A percentile compares a stretch with the other conserved stretches of the same genome.
Conservation (phyloP, 2,329 filamentous ascomycete species). For the Botrytis aclada region DNA sequence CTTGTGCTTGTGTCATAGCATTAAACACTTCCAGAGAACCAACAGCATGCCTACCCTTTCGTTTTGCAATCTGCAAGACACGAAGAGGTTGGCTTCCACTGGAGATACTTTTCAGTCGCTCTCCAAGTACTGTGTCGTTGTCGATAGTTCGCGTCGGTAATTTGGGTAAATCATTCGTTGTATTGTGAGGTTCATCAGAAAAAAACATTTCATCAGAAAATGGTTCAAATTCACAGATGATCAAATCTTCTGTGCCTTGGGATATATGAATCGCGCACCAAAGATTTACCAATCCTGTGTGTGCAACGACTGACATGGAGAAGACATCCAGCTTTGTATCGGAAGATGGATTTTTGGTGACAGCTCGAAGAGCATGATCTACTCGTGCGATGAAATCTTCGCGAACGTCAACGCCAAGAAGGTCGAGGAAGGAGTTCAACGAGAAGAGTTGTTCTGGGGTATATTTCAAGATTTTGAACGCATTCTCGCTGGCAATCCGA, state of each 20-base stretch:
- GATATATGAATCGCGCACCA: slow-evolving; percentile 41
- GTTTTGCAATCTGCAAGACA: slow-evolving; percentile 70
- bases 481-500: slow-evolving; percentile 78
- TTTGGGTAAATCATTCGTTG: slow-evolving; percentile 45
- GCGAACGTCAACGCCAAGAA: slow-evolving; percentile 73
- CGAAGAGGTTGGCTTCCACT: slow-evolving; percentile 74
- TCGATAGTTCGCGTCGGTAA: slow-evolving; percentile 70
- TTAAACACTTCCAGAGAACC: slow-evolving; percentile 87
- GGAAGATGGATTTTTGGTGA: slow-evolving; percentile 28
- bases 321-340: slow-evolving; percentile 86
- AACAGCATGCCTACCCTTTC: slow-evolving; percentile 53
- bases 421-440: slow-evolving; percentile 76
- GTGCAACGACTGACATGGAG: slow-evolving; percentile 54
- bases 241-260: slow-evolving; percentile 61
- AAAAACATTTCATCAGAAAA: slow-evolving; percentile 63
- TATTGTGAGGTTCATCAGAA: slow-evolving; percentile 44
- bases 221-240: slow-evolving; percentile 86
- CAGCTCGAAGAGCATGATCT: slow-evolving; percentile 10
- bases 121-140: slow-evolving; percentile 68
- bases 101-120: slow-evolving; percentile 71
- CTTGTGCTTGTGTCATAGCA: slow-evolving; percentile 87
- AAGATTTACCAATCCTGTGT: slow-evolving; percentile 12
- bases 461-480: slow-evolving; percentile 69
- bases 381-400: slow-evolving; percentile 13
- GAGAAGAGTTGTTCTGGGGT: slow-evolving; percentile 72